A percentile compares a stretch with the other conserved stretches of the same genome.
These are phyloP conservation scores for Penicillium italicum DNA, from an alignment of 2,329 filamentous ascomycete genomes.

Conservation along the genomic window DNA sequence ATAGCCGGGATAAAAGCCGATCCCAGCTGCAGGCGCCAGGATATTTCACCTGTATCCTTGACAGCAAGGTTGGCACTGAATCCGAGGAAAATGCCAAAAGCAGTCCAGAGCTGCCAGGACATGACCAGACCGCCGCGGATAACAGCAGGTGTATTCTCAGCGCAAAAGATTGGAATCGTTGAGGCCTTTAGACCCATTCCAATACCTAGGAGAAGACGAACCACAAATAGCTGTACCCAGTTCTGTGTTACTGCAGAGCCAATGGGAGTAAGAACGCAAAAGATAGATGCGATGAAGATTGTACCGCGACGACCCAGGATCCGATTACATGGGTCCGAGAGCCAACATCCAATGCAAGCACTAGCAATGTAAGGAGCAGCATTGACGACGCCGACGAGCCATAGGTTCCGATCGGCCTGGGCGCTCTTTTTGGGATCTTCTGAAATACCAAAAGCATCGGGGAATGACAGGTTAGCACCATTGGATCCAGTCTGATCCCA, in stretches of 20 bases:
- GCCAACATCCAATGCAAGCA: slow-evolving; percentile 58
- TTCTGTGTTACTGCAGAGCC: slow-evolving; percentile 60
- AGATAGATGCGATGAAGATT: slow-evolving; percentile 61
- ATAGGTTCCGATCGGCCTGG: slow-evolving; percentile 44
- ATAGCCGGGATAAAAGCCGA: slow-evolving; percentile 64
- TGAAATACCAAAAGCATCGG: slow-evolving; percentile 44
- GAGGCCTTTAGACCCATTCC: slow-evolving; percentile 62
- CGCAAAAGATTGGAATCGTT: slow-evolving; percentile 54
- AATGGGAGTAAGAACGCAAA: slow-evolving; percentile 65
- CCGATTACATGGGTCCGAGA: slow-evolving; percentile 62
- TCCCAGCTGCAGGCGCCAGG: slow-evolving; percentile 63
- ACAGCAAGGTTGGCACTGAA: slow-evolving; percentile 63
- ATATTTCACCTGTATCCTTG: slow-evolving; percentile 55
- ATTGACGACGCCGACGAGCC: slow-evolving; percentile 67
- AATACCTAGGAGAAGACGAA: slow-evolving; percentile 56
- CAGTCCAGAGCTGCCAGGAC: slow-evolving; percentile 53
- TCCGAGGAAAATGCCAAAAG: slow-evolving; percentile 65
- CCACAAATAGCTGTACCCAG: slow-evolving; percentile 57
- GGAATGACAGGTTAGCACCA: slow-evolving; percentile 51
- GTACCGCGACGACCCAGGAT: slow-evolving; percentile 58
- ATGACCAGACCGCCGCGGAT: slow-evolving; percentile 57
- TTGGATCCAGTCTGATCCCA: slow-evolving; percentile 37
- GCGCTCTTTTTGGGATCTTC: slow-evolving; percentile 31
- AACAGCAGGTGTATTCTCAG: slow-evolving; percentile 54
- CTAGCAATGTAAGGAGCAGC: slow-evolving; percentile 53